These are phyloP conservation scores for Lasiodiplodia sp. DNA, from an alignment of 2,329 filamentous ascomycete genomes.

Conservation along the genomic window DNA sequence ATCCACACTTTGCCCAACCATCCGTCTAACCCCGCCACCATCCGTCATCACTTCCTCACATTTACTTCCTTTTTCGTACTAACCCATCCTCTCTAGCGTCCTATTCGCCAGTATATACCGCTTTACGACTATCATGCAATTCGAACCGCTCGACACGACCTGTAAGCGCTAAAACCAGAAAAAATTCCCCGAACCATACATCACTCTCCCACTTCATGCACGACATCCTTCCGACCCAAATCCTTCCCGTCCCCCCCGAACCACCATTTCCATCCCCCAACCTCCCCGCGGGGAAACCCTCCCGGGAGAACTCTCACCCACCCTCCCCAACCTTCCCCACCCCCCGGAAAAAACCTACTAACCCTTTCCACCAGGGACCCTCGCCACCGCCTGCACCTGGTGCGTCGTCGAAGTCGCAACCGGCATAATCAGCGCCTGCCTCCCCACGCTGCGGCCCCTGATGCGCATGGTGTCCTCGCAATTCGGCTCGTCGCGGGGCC, in stretches of 20 bases:
- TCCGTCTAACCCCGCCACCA: too few relatives aligned
- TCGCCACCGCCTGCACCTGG: constrained; percentile 33
- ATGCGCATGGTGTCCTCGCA: constrained; percentile 32
- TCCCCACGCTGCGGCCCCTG: constrained; percentile 33
- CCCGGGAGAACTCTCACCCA: too few relatives aligned
- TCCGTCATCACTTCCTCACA: too few relatives aligned
- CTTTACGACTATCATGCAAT: constrained; percentile 33
- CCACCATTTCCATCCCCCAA: too few relatives aligned
- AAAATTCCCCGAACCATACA: neutral
- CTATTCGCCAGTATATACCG: constrained; percentile 35
- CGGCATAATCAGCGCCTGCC: constrained; percentile 34
- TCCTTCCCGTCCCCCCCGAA: too few relatives aligned
- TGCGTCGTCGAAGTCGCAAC: constrained; percentile 33
- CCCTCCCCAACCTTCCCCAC: neutral
- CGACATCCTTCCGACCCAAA: too few relatives aligned
- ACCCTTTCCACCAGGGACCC: constrained; percentile 4
- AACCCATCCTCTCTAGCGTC: constrained; percentile 28
- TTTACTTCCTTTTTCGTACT: neutral
- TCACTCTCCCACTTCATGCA: too few relatives aligned
- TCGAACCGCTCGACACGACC: constrained; percentile 32
- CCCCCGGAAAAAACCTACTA: too few relatives aligned
- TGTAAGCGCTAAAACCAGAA: neutral
- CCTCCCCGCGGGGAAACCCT: too few relatives aligned
- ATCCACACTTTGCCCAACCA: neutral
- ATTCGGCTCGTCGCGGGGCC: constrained; percentile 21